A percentile compares a stretch with the other conserved stretches of the same genome.
Evolutionary conservation across 2,329 filamentous ascomycete species (phyloP).

Genomic region (Penicillium sp.): DNA sequence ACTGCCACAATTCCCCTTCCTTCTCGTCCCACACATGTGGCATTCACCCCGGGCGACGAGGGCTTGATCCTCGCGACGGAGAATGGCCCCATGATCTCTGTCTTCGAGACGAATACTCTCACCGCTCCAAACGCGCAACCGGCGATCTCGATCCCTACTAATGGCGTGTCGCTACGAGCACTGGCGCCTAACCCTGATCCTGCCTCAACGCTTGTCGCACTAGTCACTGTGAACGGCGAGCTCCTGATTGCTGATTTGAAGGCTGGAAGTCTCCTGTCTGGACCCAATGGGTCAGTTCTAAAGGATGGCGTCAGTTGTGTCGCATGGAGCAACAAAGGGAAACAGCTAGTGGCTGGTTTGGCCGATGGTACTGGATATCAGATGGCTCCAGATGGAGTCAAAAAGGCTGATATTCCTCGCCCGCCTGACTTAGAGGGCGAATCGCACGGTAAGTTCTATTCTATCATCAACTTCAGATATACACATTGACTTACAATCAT

Average conservation of each 20-base stretch:
- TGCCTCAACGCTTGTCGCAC: conserved; percentile 65
- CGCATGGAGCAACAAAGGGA: conserved; percentile 89
- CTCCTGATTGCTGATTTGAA: conserved; percentile 79
- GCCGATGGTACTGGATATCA: conserved; percentile 75
- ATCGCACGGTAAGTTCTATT: conserved; percentile 59
- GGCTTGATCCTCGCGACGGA: conserved; percentile 81
- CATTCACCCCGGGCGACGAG: conserved; percentile 85
- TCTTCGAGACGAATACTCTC: conserved; percentile 72
- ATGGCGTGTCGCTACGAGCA: conserved; percentile 67
- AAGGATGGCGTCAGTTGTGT: conserved; percentile 75
- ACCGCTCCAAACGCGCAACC: conserved; percentile 63
- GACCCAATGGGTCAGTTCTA: conserved; percentile 61
- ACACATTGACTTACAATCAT: conserved; percentile 5
- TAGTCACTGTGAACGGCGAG: conserved; percentile 76
- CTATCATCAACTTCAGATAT: background rate
- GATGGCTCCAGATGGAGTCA: conserved; percentile 74
- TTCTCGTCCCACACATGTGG: conserved; percentile 76
- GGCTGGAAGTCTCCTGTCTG: conserved; percentile 56
- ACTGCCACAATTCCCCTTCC: conserved; percentile 69
- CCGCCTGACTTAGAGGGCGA: conserved; percentile 63
- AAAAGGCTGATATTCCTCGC: conserved; percentile 73
- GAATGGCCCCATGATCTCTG: conserved; percentile 71
- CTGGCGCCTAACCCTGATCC: conserved; percentile 76
- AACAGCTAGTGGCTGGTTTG: conserved; percentile 84
- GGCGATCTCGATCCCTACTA: conserved; percentile 72